Base-by-base conservation (phyloP, 805 yeast species). In the Candida dendrica region DNA sequence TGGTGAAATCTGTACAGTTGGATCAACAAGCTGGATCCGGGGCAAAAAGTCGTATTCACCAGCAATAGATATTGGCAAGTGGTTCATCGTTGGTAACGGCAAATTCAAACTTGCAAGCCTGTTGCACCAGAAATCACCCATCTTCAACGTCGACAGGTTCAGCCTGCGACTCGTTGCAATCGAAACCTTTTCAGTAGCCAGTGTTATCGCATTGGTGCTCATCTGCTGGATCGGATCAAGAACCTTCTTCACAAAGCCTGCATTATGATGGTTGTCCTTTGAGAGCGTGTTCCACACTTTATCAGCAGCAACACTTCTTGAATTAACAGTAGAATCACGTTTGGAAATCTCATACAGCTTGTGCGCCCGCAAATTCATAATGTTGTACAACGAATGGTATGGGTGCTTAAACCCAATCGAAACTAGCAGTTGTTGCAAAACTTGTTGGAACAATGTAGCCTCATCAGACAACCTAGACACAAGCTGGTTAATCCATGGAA, bases 401-500 rank as follows among this genome's bases (percentile, higher is more conserved):
- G 96, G 96, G 52, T 85, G 84, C 24, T 69, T 70, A 9, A 48
- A 51, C 40, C 81, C 70, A 11, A 83, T 54, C 10, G 67, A 54
- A 11, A 63, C 46, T 30, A 86, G 60, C 14, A 85, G 58, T 1
- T 56, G 49, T 30, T 71, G 70, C 18, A 89, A 58, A 1, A 72
- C 53, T 2, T 46, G 55, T 52, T 86, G 95, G 51, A 88, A 89
- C 0, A 52, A 55, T 1, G 71, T 56, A 0, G 49, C 41, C 9
- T 75, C 84, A 30, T 61, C 63, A 1, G 75, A 63, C 14, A 90
- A 55, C 42, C 93, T 68, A 0, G 97, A 86, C 3, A 85, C 69
- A 36, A 90, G 68, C 56, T 90, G 98, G 45, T 83, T 81, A 31
- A 81, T 68, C 96, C 97, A 90, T 0, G 88, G 75, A 5, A 86